phyloP scores from a whole-genome alignment of 768 basidiomycete genomes.

The Pulveroboletus sp. region DNA sequence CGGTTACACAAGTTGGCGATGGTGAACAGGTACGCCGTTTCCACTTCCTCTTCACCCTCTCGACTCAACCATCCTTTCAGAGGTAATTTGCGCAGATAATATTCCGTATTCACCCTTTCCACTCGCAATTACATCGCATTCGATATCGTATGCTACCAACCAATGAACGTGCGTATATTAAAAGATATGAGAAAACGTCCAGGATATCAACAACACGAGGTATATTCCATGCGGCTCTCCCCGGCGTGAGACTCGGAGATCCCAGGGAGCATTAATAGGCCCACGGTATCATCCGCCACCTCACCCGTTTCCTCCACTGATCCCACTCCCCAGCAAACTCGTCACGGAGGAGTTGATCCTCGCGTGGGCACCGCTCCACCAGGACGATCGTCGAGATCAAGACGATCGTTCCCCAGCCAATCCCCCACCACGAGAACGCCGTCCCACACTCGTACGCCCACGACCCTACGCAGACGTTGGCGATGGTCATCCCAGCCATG shows the following conservation, averaged over 20 bases:
- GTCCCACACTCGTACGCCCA: slow-evolving; percentile 13
- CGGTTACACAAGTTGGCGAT: slow-evolving; percentile 67
- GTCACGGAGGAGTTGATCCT: slow-evolving; percentile 2
- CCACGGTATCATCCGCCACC: slow-evolving; percentile 11
- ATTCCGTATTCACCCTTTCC: too few species aligned
- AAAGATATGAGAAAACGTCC: too few species aligned
- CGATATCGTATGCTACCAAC: too few species aligned
- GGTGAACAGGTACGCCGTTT: slow-evolving; percentile 62
- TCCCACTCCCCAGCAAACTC: slow-evolving; percentile 15
- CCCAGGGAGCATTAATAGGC: slow-evolving; percentile 4
- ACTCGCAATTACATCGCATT: not conserved
- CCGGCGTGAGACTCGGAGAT: too few species aligned
- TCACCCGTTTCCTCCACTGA: slow-evolving; percentile 7
- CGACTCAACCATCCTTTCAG: too few species aligned
- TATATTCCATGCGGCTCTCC: not conserved
- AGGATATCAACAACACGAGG: too few species aligned
- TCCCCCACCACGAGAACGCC: slow-evolving; percentile 5
- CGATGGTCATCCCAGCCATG: slow-evolving; percentile 6
- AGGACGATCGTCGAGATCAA: not conserved
- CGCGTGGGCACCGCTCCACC: slow-evolving; percentile 6
- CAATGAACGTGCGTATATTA: too few species aligned
- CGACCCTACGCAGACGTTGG: slow-evolving; percentile 8
- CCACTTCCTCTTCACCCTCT: not conserved
- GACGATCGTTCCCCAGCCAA: not conserved
- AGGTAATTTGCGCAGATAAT: slow-evolving; percentile 22